These are phyloP conservation scores for Dendrobium chrysotoxum DNA, from an alignment of 106 monocot genomes.

Conservation along the genomic window DNA sequence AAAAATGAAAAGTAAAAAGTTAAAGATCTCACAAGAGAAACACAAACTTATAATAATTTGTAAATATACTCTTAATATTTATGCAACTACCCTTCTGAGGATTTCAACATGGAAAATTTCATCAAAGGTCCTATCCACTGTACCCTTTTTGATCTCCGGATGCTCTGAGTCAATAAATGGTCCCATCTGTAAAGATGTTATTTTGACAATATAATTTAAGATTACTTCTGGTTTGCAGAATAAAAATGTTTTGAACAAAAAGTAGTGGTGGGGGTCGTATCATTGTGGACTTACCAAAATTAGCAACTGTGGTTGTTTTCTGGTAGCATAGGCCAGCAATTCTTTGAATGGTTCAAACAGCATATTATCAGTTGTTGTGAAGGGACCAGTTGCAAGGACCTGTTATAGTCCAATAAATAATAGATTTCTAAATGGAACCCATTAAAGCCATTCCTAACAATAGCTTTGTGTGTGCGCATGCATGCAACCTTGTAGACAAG, in stretches of 20 bases:
- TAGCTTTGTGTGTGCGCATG: background rate
- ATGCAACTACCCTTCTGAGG: conserved; percentile 47
- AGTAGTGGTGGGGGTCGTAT: background rate
- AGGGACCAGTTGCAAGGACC: conserved; percentile 90
- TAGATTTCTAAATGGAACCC: background rate
- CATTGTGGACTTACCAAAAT: conserved; percentile 45
- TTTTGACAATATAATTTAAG: background rate
- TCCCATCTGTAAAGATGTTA: conserved; percentile 56
- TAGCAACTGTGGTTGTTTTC: conserved; percentile 83
- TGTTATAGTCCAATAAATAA: conserved; percentile 10
- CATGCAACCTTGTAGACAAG: no score
- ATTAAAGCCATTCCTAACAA: background rate
- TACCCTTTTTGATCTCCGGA: conserved; percentile 85
- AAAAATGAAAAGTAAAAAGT: background rate
- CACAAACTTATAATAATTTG: background rate
- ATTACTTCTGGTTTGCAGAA: background rate
- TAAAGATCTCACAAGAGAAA: background rate
- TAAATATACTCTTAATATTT: background rate
- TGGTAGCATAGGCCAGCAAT: conserved; percentile 82
- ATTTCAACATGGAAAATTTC: conserved; percentile 80
- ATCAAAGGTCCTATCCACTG: conserved; percentile 58
- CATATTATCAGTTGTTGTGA: conserved; percentile 88
- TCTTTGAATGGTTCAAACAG: conserved; percentile 90
- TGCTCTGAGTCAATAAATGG: conserved; percentile 97
- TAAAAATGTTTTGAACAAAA: background rate